Evolutionary conservation across 768 basidiomycete species (phyloP), one percentile per base, ranked within the genome.

Genomic region (Floccularia luteovirens): DNA sequence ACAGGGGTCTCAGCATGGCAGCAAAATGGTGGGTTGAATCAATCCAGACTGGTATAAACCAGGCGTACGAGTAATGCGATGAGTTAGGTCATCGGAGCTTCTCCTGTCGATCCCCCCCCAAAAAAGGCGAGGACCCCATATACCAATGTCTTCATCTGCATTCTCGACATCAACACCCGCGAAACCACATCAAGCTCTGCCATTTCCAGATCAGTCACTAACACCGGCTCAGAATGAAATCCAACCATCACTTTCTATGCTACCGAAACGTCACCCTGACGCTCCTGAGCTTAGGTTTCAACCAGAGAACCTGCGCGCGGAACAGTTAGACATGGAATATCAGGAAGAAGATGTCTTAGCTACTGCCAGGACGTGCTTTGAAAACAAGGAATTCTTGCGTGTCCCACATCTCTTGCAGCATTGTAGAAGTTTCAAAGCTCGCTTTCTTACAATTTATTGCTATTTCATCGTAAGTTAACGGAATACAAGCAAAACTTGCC

Each of bases 401-500:
- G 87, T 81, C 5, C 71, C 75, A 4, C 75, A 81, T 49, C 60
- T 77, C 41, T 59, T 98, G 36, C 67, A 66, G 38, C 64, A 68
- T 5, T 88, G 86, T 51, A 74, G 58, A 49, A 85, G 87, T 48
- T 58, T 76, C 19, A 85, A 85, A 55, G 82, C 82, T 5, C 69
- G 65, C 19, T 99, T 96, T 59, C 49, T 97, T 45, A 70, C 73
- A 33, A 57, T 81, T 14, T 98, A 99, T 57, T 75, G 86, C 49
- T 76, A 75, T 46, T 98, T 83, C 57, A 67, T 99, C 58, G 96
- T 96, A 57, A 69, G 83, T 70, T 17, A 14, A 24, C 14, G 21
- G 21, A 35, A 13, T 20, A 22, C 38, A 36, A 42, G 31, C 12
- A 40, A 14, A 21, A 35, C 13, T 14, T 38, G 5, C 25, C 19